Evolutionary conservation across 805 yeast genomes (phyloP), one percentile per base, ranked within the genome.

Genomic region (Priceomyces haplophilus): DNA sequence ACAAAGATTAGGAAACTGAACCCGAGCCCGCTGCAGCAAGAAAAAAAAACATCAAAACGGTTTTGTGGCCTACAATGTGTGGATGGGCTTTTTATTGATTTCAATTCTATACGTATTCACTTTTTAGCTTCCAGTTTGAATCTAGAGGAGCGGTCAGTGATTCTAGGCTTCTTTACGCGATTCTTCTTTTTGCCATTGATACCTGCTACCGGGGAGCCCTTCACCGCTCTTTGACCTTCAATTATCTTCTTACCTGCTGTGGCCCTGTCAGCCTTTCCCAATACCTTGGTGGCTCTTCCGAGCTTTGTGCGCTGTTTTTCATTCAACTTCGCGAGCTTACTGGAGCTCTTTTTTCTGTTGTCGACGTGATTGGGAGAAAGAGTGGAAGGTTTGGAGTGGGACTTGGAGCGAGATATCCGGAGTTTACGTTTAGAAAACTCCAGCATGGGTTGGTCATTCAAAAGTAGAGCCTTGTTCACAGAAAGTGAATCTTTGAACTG

Each of bases 181-280:
- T 62, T 66, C 47, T 58, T 59, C 21, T 62, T 62, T 48, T 59
- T 58, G 43, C 79, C 79, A 61, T 81, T 76, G 50, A 82, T 68
- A 19, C 90, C 87, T 21, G 72, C 72, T 25, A 81, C 73, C 43
- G 65, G 69, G 41, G 72, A 78, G 20, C 88, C 89, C 62, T 83
- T 84, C 45, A 70, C 65, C 12, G 96, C 89, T 69, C 96, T 80
- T 42, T 76, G 67, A 49, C 96, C 96, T 67, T 88, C 96, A 27
- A 82, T 60, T 55, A 45, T 79, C 7, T 44, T 19, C 40, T 70
- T 69, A 38, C 91, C 91, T 7, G 81, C 76, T 17, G 83, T 73
- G 27, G 84, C 76, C 54, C 85, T 78, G 59, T 87, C 97, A 41
- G 89, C 86, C 58, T 82, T 87, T 40, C 91, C 91, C 35, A 89